Conservation (phyloP, 257 asterid species). For the Solanum habrochaites region DNA sequence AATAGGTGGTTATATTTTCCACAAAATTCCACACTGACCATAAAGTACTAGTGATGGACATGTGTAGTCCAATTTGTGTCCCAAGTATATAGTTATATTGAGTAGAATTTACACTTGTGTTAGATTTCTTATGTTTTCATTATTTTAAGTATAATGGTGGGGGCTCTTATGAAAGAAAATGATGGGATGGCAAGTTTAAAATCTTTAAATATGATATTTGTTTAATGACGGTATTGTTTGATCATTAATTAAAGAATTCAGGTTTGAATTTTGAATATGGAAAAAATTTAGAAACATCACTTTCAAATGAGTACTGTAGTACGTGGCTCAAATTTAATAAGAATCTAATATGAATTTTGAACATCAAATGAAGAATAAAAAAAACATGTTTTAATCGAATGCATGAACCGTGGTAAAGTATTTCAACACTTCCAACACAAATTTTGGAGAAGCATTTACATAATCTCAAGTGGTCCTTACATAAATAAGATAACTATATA, state of each 20-base stretch:
- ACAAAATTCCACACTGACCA: background rate
- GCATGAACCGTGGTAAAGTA: background rate
- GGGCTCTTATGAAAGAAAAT: background rate
- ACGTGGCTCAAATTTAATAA: accelerated
- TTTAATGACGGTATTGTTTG: background rate
- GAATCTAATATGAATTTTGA: accelerated
- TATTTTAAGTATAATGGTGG: background rate
- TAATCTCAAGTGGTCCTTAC: background rate
- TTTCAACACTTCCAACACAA: background rate
- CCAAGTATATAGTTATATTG: background rate
- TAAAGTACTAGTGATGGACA: background rate
- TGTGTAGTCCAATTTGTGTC: background rate
- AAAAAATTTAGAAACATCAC: accelerated
- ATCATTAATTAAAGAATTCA: accelerated
- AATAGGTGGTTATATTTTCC: background rate
- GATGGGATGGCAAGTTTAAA: background rate
- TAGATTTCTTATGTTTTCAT: background rate
- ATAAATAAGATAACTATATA: background rate
- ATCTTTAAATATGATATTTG: background rate
- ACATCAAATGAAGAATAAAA: accelerated
- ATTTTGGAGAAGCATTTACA: background rate
- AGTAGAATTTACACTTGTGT: background rate
- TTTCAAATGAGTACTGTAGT: accelerated
- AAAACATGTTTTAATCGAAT: background rate
- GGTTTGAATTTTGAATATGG: accelerated